These are phyloP conservation scores for Suillus bovinus DNA, from an alignment of 768 basidiomycete genomes.

Conservation along the genomic window DNA sequence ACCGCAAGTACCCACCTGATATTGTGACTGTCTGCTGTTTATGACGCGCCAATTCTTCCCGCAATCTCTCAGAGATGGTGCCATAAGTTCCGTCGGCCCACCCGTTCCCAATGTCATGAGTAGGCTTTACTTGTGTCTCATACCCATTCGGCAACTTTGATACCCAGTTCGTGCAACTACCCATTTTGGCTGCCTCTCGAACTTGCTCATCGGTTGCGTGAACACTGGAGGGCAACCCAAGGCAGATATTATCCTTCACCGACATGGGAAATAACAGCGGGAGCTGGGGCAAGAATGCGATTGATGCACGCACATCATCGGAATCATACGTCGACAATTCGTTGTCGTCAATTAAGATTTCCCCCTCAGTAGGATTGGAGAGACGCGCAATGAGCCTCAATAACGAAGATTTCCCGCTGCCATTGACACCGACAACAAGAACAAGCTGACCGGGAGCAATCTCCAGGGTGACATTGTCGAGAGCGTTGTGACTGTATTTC, in stretches of 20 bases:
- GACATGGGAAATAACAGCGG: constrained; percentile 49
- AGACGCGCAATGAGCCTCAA: constrained; percentile 51
- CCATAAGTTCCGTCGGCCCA: constrained; percentile 24
- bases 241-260: constrained; percentile 43
- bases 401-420: constrained; percentile 34
- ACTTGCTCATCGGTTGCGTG: constrained; percentile 21
- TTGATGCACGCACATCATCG: constrained; percentile 43
- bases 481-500: constrained; percentile 19
- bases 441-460: constrained; percentile 30
- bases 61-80: constrained; percentile 22
- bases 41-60: constrained; percentile 21
- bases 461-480: constrained; percentile 29
- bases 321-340: constrained; percentile 39
- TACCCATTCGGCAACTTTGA: constrained; percentile 31
- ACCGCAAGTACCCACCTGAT: constrained; percentile 17
- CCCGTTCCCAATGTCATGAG: constrained; percentile 19
- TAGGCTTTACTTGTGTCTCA: constrained; percentile 33
- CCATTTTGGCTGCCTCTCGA: constrained; percentile 32
- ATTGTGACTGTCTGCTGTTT: constrained; percentile 25
- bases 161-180: constrained; percentile 34
- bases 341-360: constrained; percentile 44
- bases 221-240: constrained; percentile 25
- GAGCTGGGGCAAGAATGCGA: constrained; percentile 51
- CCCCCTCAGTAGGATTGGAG: constrained; percentile 46
- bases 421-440: constrained; percentile 32